phyloP scores from a whole-genome alignment of 2,329 filamentous ascomycete genomes.

The Arthroderma sp. region DNA sequence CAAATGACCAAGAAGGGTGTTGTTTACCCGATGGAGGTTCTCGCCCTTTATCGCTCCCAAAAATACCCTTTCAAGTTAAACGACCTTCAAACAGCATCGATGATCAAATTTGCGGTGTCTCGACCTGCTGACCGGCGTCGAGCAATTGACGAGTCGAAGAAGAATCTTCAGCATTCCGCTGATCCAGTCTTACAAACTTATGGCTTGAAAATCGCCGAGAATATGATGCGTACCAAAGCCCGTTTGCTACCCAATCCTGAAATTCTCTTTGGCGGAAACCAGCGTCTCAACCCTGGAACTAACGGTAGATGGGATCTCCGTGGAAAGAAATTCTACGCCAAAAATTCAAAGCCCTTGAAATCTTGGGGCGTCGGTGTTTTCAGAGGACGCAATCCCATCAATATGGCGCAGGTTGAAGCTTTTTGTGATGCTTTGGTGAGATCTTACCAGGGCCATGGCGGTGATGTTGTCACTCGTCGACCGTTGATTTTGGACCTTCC shows the following conservation, averaged over 20 bases:
- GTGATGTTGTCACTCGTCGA: conserved; percentile 35
- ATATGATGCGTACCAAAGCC: conserved; percentile 55
- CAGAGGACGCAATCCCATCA: conserved; percentile 37
- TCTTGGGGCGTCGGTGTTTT: conserved; percentile 66
- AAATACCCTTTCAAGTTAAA: conserved; percentile 46
- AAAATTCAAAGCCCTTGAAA: conserved; percentile 49
- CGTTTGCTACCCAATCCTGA: conserved; percentile 57
- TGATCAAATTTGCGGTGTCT: conserved; percentile 91
- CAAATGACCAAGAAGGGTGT: conserved; percentile 44
- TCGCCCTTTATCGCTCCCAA: conserved; percentile 41
- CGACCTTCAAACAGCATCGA: conserved; percentile 55
- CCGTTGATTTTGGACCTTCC: conserved; percentile 33
- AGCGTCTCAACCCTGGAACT: conserved; percentile 46
- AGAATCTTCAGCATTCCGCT: conserved; percentile 50
- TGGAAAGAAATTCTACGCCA: conserved; percentile 59
- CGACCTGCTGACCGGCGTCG: conserved; percentile 54
- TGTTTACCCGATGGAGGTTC: conserved; percentile 44
- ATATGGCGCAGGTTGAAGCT: conserved; percentile 32
- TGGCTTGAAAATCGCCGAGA: conserved; percentile 53
- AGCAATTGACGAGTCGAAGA: conserved; percentile 56
- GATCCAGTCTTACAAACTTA: conserved; percentile 63
- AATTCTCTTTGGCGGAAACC: conserved; percentile 51
- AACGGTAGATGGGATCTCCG: conserved; percentile 78
- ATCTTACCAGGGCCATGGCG: conserved; percentile 49
- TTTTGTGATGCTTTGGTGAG: conserved; percentile 50